Base-by-base conservation (phyloP, 2,329 filamentous ascomycete species). In the Colletotrichum spinosum region DNA sequence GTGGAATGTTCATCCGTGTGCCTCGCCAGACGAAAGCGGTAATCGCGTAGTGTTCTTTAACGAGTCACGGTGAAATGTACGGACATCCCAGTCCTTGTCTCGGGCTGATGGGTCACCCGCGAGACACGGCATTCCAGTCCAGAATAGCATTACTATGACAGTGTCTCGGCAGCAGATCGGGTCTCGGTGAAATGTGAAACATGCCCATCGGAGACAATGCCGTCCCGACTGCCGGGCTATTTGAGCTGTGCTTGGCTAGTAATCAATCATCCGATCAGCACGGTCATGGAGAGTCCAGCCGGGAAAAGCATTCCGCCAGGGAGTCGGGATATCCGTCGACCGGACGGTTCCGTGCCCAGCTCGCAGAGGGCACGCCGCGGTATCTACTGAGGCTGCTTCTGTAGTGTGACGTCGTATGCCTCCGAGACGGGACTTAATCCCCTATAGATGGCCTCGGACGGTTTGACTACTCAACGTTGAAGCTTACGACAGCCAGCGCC, bases 101-200 rank as follows among this genome's bases (percentile, higher is more conserved):
- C 37, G 50, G 42, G 33, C 2, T n/a, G 62, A 15, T 15, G 34
- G 33, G 48, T 35, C 46, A 34, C 39, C 46, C 42, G 48, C 33
- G 48, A 53, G 59, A 66, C 63, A 63, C 33, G 2, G 13, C 62
- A 66, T 63, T 63, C 63, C 63, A 66, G 59, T 37, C 58, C n/a
- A 46, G 17, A 17, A 35, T 9, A 46, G 25, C 4, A 34, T 45
- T 56, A 51, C 42, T 37, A 50, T 53, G 44, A n/a, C 17, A 25
- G 41, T 46, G 60, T 63, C 60, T 63, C 60, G 54, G 60, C 12
- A 63, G 15, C 45, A 38, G 58, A 49, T 15, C 35, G 48, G 8
- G 59, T 58, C 53, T 46, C 45, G 46, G 44, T 15, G 5, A 44
- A 38, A 41, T 42, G 12, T 56, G 44, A 54, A 13, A 39, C 39